These are phyloP conservation scores for Karstenula rhodostoma DNA, from an alignment of 2,329 filamentous ascomycete genomes.

Conservation along the genomic window DNA sequence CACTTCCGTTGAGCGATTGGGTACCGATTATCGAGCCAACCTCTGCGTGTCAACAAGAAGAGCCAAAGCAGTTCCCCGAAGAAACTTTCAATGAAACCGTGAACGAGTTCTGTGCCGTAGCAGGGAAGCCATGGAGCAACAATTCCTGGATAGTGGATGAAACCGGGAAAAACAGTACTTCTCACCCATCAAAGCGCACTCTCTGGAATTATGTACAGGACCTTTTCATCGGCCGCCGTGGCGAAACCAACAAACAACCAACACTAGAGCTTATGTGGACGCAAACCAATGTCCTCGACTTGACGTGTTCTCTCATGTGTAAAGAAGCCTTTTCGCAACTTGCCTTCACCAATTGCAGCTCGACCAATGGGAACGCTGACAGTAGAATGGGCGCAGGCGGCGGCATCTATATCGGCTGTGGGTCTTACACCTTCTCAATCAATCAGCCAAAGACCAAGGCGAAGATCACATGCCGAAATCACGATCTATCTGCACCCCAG, in stretches of 20 bases:
- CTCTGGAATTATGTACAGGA: neutral
- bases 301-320: slow-evolving; percentile 3
- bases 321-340: slow-evolving; percentile 9
- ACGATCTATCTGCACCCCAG: slow-evolving; percentile 15
- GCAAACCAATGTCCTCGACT: neutral
- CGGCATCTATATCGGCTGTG: slow-evolving; percentile 11
- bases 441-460: slow-evolving; percentile 8
- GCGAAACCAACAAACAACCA: neutral
- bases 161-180: neutral
- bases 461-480: slow-evolving; percentile 9
- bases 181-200: neutral
- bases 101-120: slow-evolving; percentile 13
- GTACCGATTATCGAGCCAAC: slow-evolving; percentile 5
- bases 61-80: slow-evolving; percentile 10
- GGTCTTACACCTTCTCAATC: slow-evolving; percentile 7
- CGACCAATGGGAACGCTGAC: slow-evolving; percentile 3
- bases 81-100: slow-evolving; percentile 8
- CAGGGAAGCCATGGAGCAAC: neutral
- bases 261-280: neutral
- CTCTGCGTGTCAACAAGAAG: slow-evolving; percentile 1
- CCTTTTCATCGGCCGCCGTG: neutral
- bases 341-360: neutral
- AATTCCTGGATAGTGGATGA: slow-evolving; percentile 7
- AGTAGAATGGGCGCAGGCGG: slow-evolving; percentile 10
- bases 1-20: neutral